Conservation (phyloP, 2,329 filamentous ascomycete species). For the Parastagonospora avenae region DNA sequence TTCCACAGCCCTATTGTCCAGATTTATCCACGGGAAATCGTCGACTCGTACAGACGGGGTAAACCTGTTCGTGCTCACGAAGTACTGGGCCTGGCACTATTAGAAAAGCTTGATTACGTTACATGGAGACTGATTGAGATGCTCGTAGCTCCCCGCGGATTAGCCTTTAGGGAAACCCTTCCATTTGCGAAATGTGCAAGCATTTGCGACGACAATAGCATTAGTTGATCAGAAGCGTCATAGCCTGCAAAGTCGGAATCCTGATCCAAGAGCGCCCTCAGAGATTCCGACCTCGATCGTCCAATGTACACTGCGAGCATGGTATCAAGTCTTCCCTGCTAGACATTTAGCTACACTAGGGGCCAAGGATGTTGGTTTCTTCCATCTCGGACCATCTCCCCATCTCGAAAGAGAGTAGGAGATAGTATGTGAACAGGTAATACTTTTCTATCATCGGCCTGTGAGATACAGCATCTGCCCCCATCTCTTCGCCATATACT, state of each 20-base stretch:
- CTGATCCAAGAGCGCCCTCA: conserved; percentile 9
- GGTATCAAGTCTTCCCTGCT: conserved; percentile 9
- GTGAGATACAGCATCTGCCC: conserved; percentile 18
- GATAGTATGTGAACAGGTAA: conserved; percentile 13
- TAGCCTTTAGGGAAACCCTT: conserved; percentile 13
- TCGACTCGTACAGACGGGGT: not conserved
- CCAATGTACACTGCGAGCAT: conserved; percentile 16
- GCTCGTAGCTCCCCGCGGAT: not conserved
- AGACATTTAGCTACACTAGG: not conserved
- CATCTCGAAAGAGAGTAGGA: conserved; percentile 12
- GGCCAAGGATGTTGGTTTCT: conserved; percentile 2
- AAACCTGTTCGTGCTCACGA: conserved; percentile 1
- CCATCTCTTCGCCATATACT: conserved; percentile 20
- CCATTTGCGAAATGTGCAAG: conserved; percentile 18
- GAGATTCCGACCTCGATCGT: conserved; percentile 5
- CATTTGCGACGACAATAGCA: conserved; percentile 12
- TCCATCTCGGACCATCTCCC: conserved; percentile 11
- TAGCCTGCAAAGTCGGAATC: conserved; percentile 3
- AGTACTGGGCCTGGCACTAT: conserved; percentile 8
- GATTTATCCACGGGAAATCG: not conserved
- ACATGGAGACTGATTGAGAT: conserved; percentile 9
- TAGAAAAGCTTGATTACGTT: conserved; percentile 2
- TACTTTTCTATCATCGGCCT: conserved; percentile 4
- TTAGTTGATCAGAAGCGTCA: conserved; percentile 10
- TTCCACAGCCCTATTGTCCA: not conserved